Conservation (phyloP, 805 yeast species). For the Lachancea kluyveri region DNA sequence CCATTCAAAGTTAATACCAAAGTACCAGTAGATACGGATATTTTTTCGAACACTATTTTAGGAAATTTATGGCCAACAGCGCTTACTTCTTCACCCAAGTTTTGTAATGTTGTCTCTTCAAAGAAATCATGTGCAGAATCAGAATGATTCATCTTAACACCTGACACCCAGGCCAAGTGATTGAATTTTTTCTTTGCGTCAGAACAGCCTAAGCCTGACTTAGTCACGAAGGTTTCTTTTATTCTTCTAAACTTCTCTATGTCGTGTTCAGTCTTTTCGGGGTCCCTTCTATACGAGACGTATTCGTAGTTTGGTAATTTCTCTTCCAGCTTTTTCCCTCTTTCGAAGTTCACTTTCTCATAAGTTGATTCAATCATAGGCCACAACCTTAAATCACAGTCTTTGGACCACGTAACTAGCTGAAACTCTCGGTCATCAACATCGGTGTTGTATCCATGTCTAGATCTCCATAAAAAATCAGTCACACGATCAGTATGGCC, state of each 20-base stretch:
- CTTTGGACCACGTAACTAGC: conserved; percentile 90
- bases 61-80: conserved; percentile 85
- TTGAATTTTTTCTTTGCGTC: conserved; percentile 39
- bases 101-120: conserved; percentile 41
- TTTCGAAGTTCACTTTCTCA: conserved; percentile 38
- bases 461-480: conserved; percentile 82
- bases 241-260: conserved; percentile 29
- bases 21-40: conserved; percentile 81
- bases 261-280: conserved; percentile 22
- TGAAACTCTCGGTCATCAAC: conserved; percentile 79
- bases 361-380: conserved; percentile 48
- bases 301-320: conserved; percentile 40
- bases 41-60: conserved; percentile 76
- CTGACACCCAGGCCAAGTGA: conserved; percentile 89
- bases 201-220: conserved; percentile 27
- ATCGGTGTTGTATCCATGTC: conserved; percentile 40
- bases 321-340: conserved; percentile 33
- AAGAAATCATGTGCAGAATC: conserved; percentile 33
- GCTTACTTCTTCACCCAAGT: conserved; percentile 88
- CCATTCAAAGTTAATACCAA: conserved; percentile 75
- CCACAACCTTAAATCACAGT: conserved; percentile 81
- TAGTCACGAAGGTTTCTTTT: conserved; percentile 36
- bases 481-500: conserved; percentile 84
- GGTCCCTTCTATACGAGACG: conserved; percentile 48
- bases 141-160: conserved; percentile 56